These are phyloP conservation scores for Carnegiea gigantea DNA, from an alignment of 179 eudicot species.

Conservation along the genomic window DNA sequence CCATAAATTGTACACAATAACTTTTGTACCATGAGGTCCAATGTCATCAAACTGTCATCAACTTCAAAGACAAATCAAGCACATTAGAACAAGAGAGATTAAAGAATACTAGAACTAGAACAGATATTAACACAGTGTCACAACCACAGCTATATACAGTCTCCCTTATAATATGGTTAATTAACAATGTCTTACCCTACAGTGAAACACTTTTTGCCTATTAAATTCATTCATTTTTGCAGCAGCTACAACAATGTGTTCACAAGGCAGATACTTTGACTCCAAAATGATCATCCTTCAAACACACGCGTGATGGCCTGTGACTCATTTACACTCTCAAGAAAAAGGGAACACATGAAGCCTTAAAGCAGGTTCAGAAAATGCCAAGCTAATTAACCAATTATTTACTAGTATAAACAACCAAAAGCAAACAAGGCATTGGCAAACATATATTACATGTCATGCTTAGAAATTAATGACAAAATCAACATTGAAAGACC, in stretches of 20 bases:
- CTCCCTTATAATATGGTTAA: not conserved
- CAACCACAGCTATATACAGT: not conserved
- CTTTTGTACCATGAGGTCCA: slow-evolving; percentile 72
- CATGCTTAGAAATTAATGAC: no score
- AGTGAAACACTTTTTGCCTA: not conserved
- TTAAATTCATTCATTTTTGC: not conserved
- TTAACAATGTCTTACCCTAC: not conserved
- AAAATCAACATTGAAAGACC: no score
- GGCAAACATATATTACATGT: not conserved
- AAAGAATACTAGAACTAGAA: not conserved
- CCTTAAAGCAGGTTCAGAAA: not conserved
- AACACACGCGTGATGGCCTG: not conserved
- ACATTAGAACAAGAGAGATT: not conserved
- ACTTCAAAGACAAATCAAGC: slow-evolving; percentile 17
- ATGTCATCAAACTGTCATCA: slow-evolving; percentile 69
- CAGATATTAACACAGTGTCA: not conserved
- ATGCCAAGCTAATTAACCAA: not conserved
- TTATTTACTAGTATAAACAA: not conserved
- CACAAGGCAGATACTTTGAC: not conserved
- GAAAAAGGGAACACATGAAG: not conserved
- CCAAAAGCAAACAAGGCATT: not conserved
- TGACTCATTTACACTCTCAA: not conserved
- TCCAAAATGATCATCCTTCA: not conserved
- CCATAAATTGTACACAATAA: slow-evolving; percentile 81
- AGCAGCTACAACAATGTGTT: not conserved